Base-by-base conservation (phyloP, 495 filamentous ascomycete genomes). In the Neurospora tetraspora region DNA sequence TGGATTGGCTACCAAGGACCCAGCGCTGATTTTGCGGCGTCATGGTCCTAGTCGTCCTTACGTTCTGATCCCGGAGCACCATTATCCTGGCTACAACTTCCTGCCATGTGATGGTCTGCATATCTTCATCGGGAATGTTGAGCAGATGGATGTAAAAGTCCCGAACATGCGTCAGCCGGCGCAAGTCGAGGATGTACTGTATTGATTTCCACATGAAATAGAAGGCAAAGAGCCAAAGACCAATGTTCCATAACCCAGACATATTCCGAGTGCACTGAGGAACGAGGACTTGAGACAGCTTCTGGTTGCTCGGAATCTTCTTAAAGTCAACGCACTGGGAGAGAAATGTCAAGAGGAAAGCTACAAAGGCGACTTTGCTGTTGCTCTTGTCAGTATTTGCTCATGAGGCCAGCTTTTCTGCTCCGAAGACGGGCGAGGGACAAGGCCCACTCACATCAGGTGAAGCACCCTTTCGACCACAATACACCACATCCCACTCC, bases 41-140 rank as follows among this genome's bases (percentile, higher is more conserved):
- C 68, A 88, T 80, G 61, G 83, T 87, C 16, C 88, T 88, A 3
- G 93, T 92, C 18, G 94, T 97, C 59, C 89, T 87, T 36, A 93
- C 89, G 76, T 99, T 99, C 42, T 91, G 86, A 80, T 98, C 94
- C 76, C 96, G 85, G 8, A 98, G 81, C 16, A 88, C 86, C 91
- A 98, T 98, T 71, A 99, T 84, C 65, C 94, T 91, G 42, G 89
- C 91, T 59, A 99, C 95, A 40, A 98, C 88, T 73, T 96, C 91
- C 79, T 98, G 94, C 96, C 96, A 99, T 9, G 94, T 93, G 39
- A 98, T 91, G 0, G 94, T 97, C 81, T 98, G 96, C 78, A 99
- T 96, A 73, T 99, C 96, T 27, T 88, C 84, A 76, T 98, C 96
- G 3, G 93, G 92, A 39, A 99, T 91, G 39, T 91, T 90, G 18